Base-by-base conservation (phyloP, 345 rosid genomes). In the Dovyalis caffra region DNA sequence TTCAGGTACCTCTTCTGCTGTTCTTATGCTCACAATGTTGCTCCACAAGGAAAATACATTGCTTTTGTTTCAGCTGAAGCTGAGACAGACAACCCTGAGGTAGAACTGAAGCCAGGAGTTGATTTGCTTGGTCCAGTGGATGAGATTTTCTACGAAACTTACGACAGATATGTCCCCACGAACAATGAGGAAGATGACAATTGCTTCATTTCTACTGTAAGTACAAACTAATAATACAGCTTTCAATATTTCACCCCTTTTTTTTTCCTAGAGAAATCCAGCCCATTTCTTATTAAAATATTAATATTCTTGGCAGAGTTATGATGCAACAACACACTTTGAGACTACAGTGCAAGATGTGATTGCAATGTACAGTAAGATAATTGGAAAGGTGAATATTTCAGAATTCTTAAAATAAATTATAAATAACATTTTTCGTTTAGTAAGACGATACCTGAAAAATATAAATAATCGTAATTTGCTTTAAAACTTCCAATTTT, bases 61-160 rank as follows among this genome's bases (percentile, higher is more conserved):
- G 98, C 99, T 69, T 93, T 93, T 40, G 95, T 95, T 77, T 83
- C 97, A 33, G 85, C 98, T 57, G 99, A 95, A 80, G 98, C 98
- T 34, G 98, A 95, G 79, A 95, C 97, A 0, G 89, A 90, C 72
- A 66, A 86, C 64, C 98, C 98, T 73, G 87, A 95, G 82, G 77
- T 79, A 9, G 97, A 95, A 76, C 70, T 95, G 74, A 90, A 93
- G 90, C 88, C 98, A 2, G 98, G 98, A n/a, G 82, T 88, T 16
- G 92, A 89, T 62, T 83, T 91, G 8, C 86, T 95, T 38, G 96
- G 97, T 18, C 83, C 90, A 3, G 82, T 93, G 33, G 96, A 95
- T 73, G 92, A 93, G 74, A 88, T 93, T 70, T 91, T 93, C 85
- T 93, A 80, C 18, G 97, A 95, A 72, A 87, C 85, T 26, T 90